A percentile compares a stretch with the other conserved stretches of the same genome.
These are phyloP conservation scores for Tympanopsis confertula DNA, from an alignment of 2,329 filamentous ascomycete genomes.

Conservation along the genomic window DNA sequence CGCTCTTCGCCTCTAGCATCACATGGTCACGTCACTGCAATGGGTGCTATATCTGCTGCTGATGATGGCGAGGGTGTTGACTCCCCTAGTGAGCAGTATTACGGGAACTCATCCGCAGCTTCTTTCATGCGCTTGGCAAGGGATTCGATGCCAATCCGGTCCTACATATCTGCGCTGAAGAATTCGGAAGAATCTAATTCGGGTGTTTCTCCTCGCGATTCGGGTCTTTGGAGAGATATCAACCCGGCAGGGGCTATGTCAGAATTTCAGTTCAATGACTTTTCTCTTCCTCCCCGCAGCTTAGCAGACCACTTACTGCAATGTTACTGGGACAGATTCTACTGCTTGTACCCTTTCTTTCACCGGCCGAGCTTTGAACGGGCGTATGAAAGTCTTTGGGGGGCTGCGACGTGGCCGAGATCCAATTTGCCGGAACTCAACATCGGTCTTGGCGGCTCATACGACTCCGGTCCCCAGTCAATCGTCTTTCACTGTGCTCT, in stretches of 20 bases:
- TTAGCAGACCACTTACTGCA: constrained; percentile 26
- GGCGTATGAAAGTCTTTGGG: constrained; percentile 26
- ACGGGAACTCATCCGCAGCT: constrained; percentile 24
- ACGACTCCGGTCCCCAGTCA: constrained; percentile 16
- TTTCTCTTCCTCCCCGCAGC: constrained; percentile 23
- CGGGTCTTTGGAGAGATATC: too few species aligned
- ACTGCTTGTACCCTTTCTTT: constrained; percentile 30
- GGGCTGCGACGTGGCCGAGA: constrained; percentile 5
- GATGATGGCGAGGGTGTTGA: constrained; percentile 10
- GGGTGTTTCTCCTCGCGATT: neutral
- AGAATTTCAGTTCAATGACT: constrained; percentile 13
- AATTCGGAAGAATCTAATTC: neutral
- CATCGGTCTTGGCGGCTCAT: constrained; percentile 19
- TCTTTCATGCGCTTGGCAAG: constrained; percentile 25
- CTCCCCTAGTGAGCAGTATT: constrained; percentile 16
- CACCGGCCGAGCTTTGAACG: constrained; percentile 25
- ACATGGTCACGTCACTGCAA: constrained; percentile 17
- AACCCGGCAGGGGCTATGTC: too few species aligned
- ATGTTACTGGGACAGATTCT: constrained; percentile 23
- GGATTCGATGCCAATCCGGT: constrained; percentile 11
- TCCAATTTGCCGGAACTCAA: constrained; percentile 8
- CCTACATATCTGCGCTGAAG: constrained; percentile 5
- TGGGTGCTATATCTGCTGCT: constrained; percentile 22
- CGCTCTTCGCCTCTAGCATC: too few species aligned
- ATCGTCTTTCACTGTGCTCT: constrained; percentile 27